Evolutionary conservation across 2,329 filamentous ascomycete species (phyloP), one percentile per base, ranked within the genome.

Genomic region (Apiospora pterosperma): DNA sequence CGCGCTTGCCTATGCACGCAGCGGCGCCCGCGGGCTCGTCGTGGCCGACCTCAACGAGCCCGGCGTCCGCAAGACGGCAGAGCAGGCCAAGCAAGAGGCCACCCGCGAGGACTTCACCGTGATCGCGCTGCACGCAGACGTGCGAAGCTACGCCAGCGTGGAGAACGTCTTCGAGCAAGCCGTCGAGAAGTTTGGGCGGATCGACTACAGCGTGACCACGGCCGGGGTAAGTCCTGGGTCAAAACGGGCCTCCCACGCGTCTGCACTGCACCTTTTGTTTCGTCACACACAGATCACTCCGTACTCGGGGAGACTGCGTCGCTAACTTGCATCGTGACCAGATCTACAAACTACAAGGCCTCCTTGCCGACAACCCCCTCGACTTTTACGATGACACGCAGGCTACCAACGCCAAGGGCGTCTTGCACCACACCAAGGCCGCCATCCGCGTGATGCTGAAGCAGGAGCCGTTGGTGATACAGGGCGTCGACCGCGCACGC

Each of bases 371-470:
- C 5, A 60, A 60, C 12, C 2, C 34, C 21, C 58, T 60, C 34
- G 58, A 60, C 21, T 7, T 21, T 1, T 60, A 60, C n/a, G 58
- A 60, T 14, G 10, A 39, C 34, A 8, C 31, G 6, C 36, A 39
- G 34, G 34, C 36, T 1, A 60, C 58, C 5, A 60, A 60, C 21
- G 58, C 34, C 34, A 60, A 38, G 21, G 58, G 58, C 5, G 21
- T 60, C n/a, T 14, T 60, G 34, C 58, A 60, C 58, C 58, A 60
- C 58, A 60, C 58, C 34, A 60, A 60, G 23, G 58, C 58, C n/a
- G 58, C 58, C 11, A 19, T 60, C 11, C n/a, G 58, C 23, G 58
- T 60, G 5, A 60, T 60, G 58, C 12, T 60, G 58, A 28, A 39
- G 36, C 58, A 60, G 36, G 58, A 60, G 8, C 12, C 23, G n/a